Evolutionary conservation across 2,329 filamentous ascomycete species (phyloP), one percentile per base, ranked within the genome.

Genomic region (Erysiphe neolycopersici): DNA sequence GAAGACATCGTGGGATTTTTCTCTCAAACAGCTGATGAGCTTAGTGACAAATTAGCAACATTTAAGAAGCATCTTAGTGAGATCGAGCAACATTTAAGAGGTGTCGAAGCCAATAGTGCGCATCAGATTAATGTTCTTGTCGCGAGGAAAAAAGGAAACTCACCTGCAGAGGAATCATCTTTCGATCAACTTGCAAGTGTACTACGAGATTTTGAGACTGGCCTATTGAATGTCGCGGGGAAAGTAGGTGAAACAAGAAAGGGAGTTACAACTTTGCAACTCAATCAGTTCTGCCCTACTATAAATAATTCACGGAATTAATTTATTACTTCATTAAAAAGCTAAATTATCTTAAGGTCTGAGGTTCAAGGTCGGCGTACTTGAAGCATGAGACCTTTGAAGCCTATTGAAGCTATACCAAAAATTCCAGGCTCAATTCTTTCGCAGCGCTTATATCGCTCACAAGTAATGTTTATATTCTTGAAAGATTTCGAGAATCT

Each of bases 1-100:
- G 65, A 67, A 32, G 74, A 74, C 50, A 59, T 79, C 22, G 70
- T 78, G 43, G 64, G 67, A 46, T 73, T 74, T 56, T 78, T 79
- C 55, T 74, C 69, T 12, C 64, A 63, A 45, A 67, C 72, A 17
- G 65, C 71, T 1, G 71, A 75, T 48, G 73, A 75, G 49, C 73
- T 79, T 64, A 61, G 64, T 14, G 58, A 62, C 16, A 70, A 71
- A 43, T 64, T 76, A 44, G 62, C 63, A 37, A 65, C 61, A 47
- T 75, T 76, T 52, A 66, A 69, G 52, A 60, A 61, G 39, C 73
- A 71, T 47, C 58, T 79, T 44, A 63, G 64, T 44, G 73, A 78
- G 54, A 76, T 79, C 43, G 74, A 79, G 58, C 63, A 66, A 48
- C 73, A 77, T 53, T 61, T 79, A 47, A 65, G 72, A 47, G 68